Evolutionary conservation across 2,329 filamentous ascomycete genomes (phyloP).

Genomic region (Plenodomus tracheiphilus): DNA sequence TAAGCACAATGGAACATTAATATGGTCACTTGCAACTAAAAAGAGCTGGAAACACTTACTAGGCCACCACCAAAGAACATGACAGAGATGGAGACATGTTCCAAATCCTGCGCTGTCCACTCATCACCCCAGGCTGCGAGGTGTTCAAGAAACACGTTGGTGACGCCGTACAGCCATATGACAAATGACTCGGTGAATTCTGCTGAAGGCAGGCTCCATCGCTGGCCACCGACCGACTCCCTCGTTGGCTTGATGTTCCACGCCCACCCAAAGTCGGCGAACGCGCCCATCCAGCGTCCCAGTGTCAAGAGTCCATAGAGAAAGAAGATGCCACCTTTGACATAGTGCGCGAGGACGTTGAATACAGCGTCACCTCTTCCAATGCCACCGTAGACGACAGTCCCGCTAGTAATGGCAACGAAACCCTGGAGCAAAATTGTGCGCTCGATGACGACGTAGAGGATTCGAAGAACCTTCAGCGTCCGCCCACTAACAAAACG

Average conservation of each 20-base stretch:
- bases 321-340: slow-evolving; percentile 95
- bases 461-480: slow-evolving; percentile 61
- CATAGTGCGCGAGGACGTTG: slow-evolving; percentile 86
- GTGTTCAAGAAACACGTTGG: slow-evolving; percentile 92
- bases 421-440: slow-evolving; percentile 79
- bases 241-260: slow-evolving; percentile 80
- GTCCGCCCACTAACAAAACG: slow-evolving; percentile 58
- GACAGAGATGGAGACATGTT: slow-evolving; percentile 90
- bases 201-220: slow-evolving; percentile 67
- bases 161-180: slow-evolving; percentile 86
- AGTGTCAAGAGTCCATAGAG: slow-evolving; percentile 88
- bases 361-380: slow-evolving; percentile 74
- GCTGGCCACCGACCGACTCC: slow-evolving; percentile 64
- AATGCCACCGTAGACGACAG: slow-evolving; percentile 78
- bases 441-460: slow-evolving; percentile 73
- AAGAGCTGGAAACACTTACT: slow-evolving; percentile 55
- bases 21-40: slow-evolving; percentile 12
- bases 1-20: slow-evolving; percentile 27
- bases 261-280: slow-evolving; percentile 89
- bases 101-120: slow-evolving; percentile 80
- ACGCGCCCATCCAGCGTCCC: slow-evolving; percentile 87
- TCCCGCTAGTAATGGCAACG: slow-evolving; percentile 69
- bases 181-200: slow-evolving; percentile 89
- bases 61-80: slow-evolving; percentile 92
- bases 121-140: slow-evolving; percentile 69